Evolutionary conservation across 2,329 filamentous ascomycete genomes (phyloP).

Genomic region (Lecanicillium sp.): DNA sequence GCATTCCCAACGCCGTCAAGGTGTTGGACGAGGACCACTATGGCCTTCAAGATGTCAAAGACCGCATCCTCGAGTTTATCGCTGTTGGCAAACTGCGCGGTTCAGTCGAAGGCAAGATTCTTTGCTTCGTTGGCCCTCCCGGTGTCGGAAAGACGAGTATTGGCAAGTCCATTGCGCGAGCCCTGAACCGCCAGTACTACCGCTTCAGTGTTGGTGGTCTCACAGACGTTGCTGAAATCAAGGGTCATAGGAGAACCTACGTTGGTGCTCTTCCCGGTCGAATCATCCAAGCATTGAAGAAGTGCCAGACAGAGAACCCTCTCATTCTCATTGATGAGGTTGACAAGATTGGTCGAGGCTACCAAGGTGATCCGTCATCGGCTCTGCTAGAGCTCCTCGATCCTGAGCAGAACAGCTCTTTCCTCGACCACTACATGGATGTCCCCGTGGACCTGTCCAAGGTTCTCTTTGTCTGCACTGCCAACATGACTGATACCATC

Average conservation of each 20-base stretch:
- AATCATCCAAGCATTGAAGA: conserved; percentile 97
- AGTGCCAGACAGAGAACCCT: conserved; percentile 97
- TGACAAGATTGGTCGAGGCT: conserved; percentile 94
- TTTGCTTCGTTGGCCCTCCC: conserved; percentile 94
- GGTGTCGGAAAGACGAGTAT: conserved; percentile 99
- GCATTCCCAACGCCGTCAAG: conserved; percentile 79
- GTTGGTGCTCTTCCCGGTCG: conserved; percentile 91
- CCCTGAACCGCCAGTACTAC: conserved; percentile 94
- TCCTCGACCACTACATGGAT: conserved; percentile 98
- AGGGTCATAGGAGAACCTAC: conserved; percentile 92
- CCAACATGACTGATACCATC: conserved; percentile 98
- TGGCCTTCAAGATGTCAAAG: conserved; percentile 95
- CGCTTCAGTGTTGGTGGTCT: conserved; percentile 95
- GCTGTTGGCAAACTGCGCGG: conserved; percentile 94
- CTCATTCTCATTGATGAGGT: conserved; percentile 95
- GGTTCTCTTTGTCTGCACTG: conserved; percentile 96
- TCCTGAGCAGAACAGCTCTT: conserved; percentile 94
- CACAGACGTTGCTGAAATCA: conserved; percentile 97
- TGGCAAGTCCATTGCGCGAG: conserved; percentile 93
- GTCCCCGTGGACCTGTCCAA: conserved; percentile 96
- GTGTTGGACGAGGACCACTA: conserved; percentile 96
- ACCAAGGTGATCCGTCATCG: conserved; percentile 93
- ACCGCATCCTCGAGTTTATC: conserved; percentile 96
- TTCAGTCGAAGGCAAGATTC: conserved; percentile 95
- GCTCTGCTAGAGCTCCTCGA: conserved; percentile 90